These are phyloP conservation scores for Hypoxylon sp. DNA, from an alignment of 2,329 filamentous ascomycete genomes.

Conservation along the genomic window DNA sequence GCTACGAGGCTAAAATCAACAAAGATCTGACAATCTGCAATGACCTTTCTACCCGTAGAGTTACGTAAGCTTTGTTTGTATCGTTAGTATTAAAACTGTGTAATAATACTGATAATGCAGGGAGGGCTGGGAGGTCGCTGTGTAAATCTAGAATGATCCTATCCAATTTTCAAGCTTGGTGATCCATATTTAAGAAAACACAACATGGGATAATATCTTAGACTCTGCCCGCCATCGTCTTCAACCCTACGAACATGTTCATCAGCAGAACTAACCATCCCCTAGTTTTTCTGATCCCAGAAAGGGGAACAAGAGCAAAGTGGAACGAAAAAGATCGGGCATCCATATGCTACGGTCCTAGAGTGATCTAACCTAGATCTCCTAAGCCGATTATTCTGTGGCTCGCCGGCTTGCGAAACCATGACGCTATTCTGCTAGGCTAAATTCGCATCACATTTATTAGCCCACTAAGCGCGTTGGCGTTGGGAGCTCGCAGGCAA, in stretches of 20 bases:
- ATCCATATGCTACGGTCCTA: constrained; percentile 16
- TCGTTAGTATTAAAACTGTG: constrained; percentile 16
- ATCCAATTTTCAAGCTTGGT: constrained; percentile 4
- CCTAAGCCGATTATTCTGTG: constrained; percentile 11
- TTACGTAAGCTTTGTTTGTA: constrained; percentile 25
- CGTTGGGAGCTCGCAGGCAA: no score
- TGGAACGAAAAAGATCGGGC: constrained; percentile 16
- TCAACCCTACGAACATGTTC: no score
- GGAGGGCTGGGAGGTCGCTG: constrained; percentile 4
- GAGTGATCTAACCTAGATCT: constrained; percentile 26
- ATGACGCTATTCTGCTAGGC: constrained; percentile 30
- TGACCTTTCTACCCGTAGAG: neutral
- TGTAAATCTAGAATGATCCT: constrained; percentile 13
- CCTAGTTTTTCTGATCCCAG: constrained; percentile 5
- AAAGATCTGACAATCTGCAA: no score
- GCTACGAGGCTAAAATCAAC: no score
- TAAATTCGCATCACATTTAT: constrained; percentile 27
- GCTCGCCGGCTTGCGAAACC: constrained; percentile 9
- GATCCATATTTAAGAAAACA: neutral
- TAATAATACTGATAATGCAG: constrained; percentile 1
- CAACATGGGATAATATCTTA: no score
- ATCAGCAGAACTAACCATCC: constrained; percentile 12
- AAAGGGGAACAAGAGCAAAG: constrained; percentile 7
- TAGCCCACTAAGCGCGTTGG: no score
- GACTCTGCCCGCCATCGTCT: no score